Conservation (phyloP, 345 rosid genomes). For the Sisymbrium irio region DNA sequence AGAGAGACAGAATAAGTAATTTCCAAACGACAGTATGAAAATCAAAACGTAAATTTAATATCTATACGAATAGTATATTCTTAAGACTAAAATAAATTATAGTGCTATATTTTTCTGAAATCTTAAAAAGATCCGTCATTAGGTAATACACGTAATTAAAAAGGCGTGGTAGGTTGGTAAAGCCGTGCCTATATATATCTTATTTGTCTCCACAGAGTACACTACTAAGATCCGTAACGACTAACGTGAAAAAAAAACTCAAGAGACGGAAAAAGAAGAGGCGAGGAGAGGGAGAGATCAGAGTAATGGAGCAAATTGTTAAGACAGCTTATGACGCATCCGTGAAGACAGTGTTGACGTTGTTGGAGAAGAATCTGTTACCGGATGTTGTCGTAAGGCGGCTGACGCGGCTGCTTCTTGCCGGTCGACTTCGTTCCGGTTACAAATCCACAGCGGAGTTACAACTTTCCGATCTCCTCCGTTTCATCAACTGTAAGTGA, state of each 20-base stretch:
- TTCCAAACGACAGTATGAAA: too few species aligned
- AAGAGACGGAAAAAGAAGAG: neutral
- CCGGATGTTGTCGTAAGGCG: conserved; percentile 64
- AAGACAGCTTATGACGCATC: conserved; percentile 55
- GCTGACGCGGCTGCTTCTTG: conserved; percentile 64
- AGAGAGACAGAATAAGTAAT: too few species aligned
- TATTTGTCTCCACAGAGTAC: neutral
- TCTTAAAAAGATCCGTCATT: neutral
- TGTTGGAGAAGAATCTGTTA: conserved; percentile 66
- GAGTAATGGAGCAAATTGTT: conserved; percentile 53
- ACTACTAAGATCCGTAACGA: neutral
- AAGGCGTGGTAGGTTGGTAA: neutral
- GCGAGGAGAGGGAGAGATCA: neutral
- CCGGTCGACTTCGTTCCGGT: conserved; percentile 69
- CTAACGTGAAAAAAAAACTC: neutral
- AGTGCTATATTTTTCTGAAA: too few species aligned
- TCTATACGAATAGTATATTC: too few species aligned
- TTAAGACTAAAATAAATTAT: too few species aligned
- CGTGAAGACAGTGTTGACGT: conserved; percentile 49
- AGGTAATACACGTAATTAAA: neutral
- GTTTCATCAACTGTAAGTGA: conserved; percentile 51
- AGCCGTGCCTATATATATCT: neutral
- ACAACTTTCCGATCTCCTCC: conserved; percentile 69
- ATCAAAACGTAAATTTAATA: too few species aligned
- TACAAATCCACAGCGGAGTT: conserved; percentile 53